phyloP scores from a whole-genome alignment of 148 eudicot genomes.

The Cornus controversa region DNA sequence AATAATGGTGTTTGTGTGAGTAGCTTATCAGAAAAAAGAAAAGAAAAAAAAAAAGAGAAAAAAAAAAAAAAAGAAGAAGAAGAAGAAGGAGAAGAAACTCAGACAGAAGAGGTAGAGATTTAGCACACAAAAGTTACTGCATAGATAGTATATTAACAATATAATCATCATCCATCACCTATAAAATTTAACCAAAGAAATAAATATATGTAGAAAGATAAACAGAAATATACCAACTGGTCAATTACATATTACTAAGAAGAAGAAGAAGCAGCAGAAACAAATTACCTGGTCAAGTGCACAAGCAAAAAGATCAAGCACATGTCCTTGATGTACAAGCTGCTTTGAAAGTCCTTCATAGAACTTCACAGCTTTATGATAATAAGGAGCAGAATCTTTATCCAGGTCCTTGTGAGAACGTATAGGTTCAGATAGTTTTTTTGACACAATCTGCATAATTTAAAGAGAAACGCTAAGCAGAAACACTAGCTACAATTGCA shows the following conservation, averaged over 20 bases:
- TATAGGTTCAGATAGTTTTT: slow-evolving; percentile 80
- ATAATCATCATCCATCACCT: neutral
- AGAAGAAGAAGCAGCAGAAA: neutral
- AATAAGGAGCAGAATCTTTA: slow-evolving; percentile 88
- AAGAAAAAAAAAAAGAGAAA: no score
- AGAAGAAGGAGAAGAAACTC: no score
- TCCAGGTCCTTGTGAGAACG: slow-evolving; percentile 98
- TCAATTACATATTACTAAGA: slow-evolving; percentile 27
- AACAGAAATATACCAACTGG: slow-evolving; percentile 47
- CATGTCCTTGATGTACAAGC: slow-evolving; percentile 96
- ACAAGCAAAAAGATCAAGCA: slow-evolving; percentile 91
- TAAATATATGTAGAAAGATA: no score
- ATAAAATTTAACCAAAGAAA: neutral
- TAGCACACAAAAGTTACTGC: no score
- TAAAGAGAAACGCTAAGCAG: slow-evolving; percentile 10
- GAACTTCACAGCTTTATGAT: slow-evolving; percentile 87
- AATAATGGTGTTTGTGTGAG: no score
- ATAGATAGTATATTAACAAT: no score
- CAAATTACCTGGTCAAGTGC: slow-evolving; percentile 91
- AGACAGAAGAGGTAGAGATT: no score
- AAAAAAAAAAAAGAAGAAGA: no score
- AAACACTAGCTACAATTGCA: neutral
- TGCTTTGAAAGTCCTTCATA: slow-evolving; percentile 90
- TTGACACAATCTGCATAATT: slow-evolving; percentile 75
- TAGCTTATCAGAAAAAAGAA: no score